phyloP scores from a whole-genome alignment of 306 rosid genomes.

The Acacia acuminata region DNA sequence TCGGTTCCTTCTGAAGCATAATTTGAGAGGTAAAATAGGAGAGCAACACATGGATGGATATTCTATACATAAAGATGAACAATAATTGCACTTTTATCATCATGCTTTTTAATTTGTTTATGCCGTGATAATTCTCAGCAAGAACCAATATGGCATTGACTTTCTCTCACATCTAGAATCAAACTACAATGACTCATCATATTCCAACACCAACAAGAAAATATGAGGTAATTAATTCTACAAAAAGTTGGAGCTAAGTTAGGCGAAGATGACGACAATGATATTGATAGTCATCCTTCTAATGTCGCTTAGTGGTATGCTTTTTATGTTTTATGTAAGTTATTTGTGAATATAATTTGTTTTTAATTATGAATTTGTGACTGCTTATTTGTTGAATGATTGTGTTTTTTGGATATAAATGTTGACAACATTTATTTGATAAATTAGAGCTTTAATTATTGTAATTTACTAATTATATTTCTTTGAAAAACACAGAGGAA shows the following conservation, averaged over 20 bases:
- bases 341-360: too few species aligned
- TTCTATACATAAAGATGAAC: constrained; percentile 12
- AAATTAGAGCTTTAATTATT: too few species aligned
- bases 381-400: too few species aligned
- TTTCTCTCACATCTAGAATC: constrained; percentile 5
- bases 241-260: not conserved
- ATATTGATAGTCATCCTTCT: too few species aligned
- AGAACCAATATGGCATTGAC: constrained; percentile 17
- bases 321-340: too few species aligned
- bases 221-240: not conserved
- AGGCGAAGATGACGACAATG: too few species aligned
- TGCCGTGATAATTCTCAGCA: constrained; percentile 30
- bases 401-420: too few species aligned
- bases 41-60: constrained; percentile 31
- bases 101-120: constrained; percentile 22
- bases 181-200: not conserved
- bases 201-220: not conserved
- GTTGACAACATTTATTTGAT: too few species aligned
- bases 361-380: too few species aligned
- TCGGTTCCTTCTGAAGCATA: constrained; percentile 35
- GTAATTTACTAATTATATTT: too few species aligned
- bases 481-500: too few species aligned
- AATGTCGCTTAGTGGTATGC: too few species aligned
- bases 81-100: constrained; percentile 11
- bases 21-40: constrained; percentile 18